These are phyloP conservation scores for Talaromyces adpressus DNA, from an alignment of 495 filamentous ascomycete genomes.

Conservation along the genomic window DNA sequence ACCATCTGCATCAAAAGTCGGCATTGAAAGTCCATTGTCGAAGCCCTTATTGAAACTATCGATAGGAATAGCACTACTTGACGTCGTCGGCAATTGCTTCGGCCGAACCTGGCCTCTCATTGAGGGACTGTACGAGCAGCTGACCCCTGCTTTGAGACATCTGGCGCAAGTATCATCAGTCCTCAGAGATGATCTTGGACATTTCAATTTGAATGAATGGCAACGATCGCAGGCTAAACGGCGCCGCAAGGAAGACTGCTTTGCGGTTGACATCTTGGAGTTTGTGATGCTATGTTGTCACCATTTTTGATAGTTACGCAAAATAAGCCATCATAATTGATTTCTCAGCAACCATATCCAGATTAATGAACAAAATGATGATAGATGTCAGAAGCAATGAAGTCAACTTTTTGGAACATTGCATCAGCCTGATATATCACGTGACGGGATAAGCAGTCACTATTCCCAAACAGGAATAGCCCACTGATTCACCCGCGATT, in stretches of 20 bases:
- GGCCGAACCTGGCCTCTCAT: conserved; percentile 4
- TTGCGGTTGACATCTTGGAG: neutral
- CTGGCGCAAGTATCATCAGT: neutral
- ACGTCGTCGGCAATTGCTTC: neutral
- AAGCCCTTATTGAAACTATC: neutral
- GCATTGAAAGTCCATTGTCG: neutral
- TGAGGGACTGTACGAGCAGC: conserved; percentile 1
- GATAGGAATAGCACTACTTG: neutral
- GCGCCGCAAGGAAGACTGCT: neutral
- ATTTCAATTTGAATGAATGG: conserved; percentile 4
- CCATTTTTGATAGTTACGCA: no score
- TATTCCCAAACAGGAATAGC: neutral
- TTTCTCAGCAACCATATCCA: neutral
- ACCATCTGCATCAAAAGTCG: neutral
- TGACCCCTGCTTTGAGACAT: neutral
- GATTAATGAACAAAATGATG: neutral
- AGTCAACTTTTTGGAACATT: neutral
- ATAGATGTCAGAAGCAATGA: neutral
- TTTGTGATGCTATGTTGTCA: neutral
- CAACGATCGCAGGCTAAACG: conserved; percentile 6
- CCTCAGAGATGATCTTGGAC: neutral
- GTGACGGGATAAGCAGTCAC: neutral
- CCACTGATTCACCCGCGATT: neutral
- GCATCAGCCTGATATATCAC: neutral
- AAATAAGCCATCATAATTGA: neutral